These are phyloP conservation scores for Dichotomocladium elegans DNA, from an alignment of 371 early-diverging fungal genomes.

Conservation along the genomic window DNA sequence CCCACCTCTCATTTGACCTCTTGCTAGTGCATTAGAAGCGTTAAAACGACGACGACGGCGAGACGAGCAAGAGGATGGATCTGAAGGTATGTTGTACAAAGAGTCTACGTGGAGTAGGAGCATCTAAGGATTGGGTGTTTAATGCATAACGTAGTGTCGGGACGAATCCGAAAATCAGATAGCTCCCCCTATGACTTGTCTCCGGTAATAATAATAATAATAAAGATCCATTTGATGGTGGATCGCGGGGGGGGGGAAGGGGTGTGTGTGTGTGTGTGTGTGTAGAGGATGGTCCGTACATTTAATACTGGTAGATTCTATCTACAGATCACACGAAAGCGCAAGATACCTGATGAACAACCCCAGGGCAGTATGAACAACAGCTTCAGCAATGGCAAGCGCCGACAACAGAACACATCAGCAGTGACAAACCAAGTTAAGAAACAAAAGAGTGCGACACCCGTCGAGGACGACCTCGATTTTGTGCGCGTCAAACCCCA, in stretches of 20 bases:
- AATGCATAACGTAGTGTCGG: no score
- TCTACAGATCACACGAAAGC: neutral
- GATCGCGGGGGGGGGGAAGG: no score
- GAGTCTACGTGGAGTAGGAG: no score
- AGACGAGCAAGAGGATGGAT: constrained; percentile 22
- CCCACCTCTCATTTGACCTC: neutral
- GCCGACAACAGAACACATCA: constrained; percentile 1
- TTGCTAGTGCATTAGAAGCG: constrained; percentile 17
- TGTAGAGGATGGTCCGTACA: neutral
- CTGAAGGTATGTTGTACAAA: constrained; percentile 10
- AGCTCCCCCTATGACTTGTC: neutral
- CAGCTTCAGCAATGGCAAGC: constrained; percentile 1
- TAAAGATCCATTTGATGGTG: no score
- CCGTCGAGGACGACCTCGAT: constrained; percentile 26
- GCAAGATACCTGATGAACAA: no score
- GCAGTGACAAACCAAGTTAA: constrained; percentile 1
- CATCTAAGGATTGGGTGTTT: no score
- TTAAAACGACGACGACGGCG: constrained; percentile 26
- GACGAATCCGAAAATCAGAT: neutral
- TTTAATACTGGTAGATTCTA: no score
- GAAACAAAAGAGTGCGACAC: neutral
- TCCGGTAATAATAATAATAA: neutral
- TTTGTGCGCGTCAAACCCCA: constrained; percentile 41
- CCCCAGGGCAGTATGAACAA: neutral
- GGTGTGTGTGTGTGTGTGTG: neutral